Evolutionary conservation across 2,329 filamentous ascomycete species (phyloP), one percentile per base, ranked within the genome.

Genomic region (Lachnum nothofagi): DNA sequence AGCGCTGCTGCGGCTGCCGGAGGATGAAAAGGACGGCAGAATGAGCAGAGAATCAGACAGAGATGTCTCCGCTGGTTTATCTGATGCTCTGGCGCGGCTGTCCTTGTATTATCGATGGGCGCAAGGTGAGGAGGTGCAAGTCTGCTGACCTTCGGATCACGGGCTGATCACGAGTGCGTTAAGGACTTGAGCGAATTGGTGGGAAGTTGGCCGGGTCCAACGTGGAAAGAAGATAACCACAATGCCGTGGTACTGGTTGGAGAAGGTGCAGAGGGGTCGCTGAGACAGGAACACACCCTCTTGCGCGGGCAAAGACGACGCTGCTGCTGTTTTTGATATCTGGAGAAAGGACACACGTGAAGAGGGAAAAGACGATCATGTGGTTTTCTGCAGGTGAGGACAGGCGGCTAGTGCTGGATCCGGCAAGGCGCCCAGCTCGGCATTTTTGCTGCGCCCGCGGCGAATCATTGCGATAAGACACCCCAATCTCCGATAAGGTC

Each of bases 101-200:
- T 51, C 40, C 46, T 46, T 53, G 46, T 48, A 55, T 50, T 31
- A 23, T 53, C 35, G 52, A 53, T 52, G 50, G 35, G 49, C 25
- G 39, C 22, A 29, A 10, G 14, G 25, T 10, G n/a, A n/a, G 19
- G 29, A 19, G 31, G 44, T 29, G 29, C 29, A 48, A 48, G 54
- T 59, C 56, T 54, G 56, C 58, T 56, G 55, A 57, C 58, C 52
- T 58, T 47, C 33, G 45, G 46, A 46, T 47, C 44, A 47, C 47
- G 47, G 40, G 51, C 40, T 38, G 52, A 60, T 60, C 57, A 60
- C 57, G 54, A 54, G 57, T 48, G 51, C 40, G 35, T 35, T 38
- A 34, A 27, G 27, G n/a, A 27, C 17, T 6, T 10, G 29, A 14
- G 31, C 43, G 43, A 50, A 54, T 51, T 48, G 53, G 50, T 45